Evolutionary conservation across 192 early-diverging fungal genomes (phyloP), one percentile per base, ranked within the genome.

Genomic region (Backusella tarrabulga): DNA sequence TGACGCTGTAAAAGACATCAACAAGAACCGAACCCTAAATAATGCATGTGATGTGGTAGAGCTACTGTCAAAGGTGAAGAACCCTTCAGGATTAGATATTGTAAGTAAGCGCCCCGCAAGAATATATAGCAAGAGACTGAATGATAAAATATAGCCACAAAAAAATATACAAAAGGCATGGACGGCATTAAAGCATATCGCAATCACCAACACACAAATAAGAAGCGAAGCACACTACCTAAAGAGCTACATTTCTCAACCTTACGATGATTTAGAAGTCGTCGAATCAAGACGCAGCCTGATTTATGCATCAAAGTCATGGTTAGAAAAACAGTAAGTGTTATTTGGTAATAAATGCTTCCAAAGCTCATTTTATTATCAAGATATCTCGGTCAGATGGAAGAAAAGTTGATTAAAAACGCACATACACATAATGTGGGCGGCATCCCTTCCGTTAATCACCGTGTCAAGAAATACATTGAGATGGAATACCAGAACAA

Each of bases 381-480:
- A 41, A 76, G 81, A 34, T 90, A 85, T 75, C 66, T 86, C 1
- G 76, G 84, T 35, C 83, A 84, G 56, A 71, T 92, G 11, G 87
- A 91, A 14, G 77, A 84, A 7, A 77, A 83, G 6, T 76, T 95
- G 1, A 76, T 85, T 6, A 84, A 90, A 70, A 87, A 92, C 60
- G 90, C 91, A 29, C 83, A 84, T 21, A 91, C 90, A 36, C 91
- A 91, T 0, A 83, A 86, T 46, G 80, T 97, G 17, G 96, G 96
- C 38, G 98, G 98, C 34, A 83, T 91, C 34, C 95, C 96, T 0
- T 92, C 93, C 0, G 85, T 95, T 21, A 80, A 90, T 67, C 86
- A 87, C 67, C 91, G 88, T 52, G 83, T 97, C 32, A 82, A 90
- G 26, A 92, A 93, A 4, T 95, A 86, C 73, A 78, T 99, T 60